phyloP scores from a whole-genome alignment of 805 yeast species.

The Lipomyces yamanashiensis region DNA sequence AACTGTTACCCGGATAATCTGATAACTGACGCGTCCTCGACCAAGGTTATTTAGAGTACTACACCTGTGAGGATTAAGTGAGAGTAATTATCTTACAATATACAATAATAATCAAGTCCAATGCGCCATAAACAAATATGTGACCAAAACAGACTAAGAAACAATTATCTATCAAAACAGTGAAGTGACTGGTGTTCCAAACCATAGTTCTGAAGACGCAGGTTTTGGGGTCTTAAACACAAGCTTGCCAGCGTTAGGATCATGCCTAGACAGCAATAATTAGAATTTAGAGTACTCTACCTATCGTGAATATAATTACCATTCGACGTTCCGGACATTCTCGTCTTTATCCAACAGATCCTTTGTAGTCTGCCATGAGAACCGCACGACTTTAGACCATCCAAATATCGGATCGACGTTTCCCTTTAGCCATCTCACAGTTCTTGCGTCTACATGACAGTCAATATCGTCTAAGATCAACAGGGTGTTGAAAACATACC shows the following conservation, averaged over 20 bases:
- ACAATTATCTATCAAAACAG: constrained; percentile 6
- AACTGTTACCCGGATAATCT: constrained; percentile 1
- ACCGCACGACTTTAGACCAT: constrained; percentile 78
- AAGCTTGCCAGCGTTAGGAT: constrained; percentile 14
- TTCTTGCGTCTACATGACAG: constrained; percentile 68
- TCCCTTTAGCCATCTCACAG: constrained; percentile 71
- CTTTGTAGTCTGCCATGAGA: constrained; percentile 92
- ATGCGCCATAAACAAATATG: neutral
- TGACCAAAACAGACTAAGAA: neutral
- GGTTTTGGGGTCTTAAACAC: constrained; percentile 12
- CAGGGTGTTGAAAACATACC: constrained; percentile 1
- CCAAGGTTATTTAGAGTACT: no score
- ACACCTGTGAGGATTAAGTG: no score
- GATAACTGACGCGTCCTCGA: neutral
- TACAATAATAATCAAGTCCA: no score
- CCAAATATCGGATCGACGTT: constrained; percentile 78
- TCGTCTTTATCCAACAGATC: constrained; percentile 55
- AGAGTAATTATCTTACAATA: no score
- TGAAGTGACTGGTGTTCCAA: constrained; percentile 22
- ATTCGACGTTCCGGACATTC: constrained; percentile 19
- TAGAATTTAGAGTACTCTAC: neutral
- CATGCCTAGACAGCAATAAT: constrained; percentile 5
- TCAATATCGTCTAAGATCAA: neutral
- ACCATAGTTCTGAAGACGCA: constrained; percentile 12
- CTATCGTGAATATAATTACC: constrained; percentile 4